phyloP scores from a whole-genome alignment of 139 green algal genomes.

The Trebouxia sp. region DNA sequence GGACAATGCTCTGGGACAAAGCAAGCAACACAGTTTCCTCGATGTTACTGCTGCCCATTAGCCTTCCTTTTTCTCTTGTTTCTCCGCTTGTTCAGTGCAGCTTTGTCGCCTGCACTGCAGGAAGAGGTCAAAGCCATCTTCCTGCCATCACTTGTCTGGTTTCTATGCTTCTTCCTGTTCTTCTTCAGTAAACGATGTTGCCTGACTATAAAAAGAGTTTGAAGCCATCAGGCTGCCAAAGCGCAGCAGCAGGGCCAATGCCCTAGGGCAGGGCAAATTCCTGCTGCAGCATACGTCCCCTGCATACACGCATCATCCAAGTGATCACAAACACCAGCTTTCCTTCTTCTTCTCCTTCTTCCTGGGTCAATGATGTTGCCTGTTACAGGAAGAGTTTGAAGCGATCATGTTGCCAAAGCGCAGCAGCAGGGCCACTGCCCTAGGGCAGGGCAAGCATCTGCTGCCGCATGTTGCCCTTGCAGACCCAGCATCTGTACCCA shows the following conservation, averaged over 20 bases:
- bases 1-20: no score
- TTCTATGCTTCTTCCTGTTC: not conserved
- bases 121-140: no score
- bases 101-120: no score
- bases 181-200: not conserved
- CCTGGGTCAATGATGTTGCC: not conserved
- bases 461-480: constrained; percentile 37
- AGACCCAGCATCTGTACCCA: constrained; percentile 11
- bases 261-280: not conserved
- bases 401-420: constrained; percentile 48
- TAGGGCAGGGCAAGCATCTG: constrained; percentile 23
- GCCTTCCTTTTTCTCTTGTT: no score
- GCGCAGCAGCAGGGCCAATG: not conserved
- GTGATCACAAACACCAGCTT: not conserved
- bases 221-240: constrained; percentile 43
- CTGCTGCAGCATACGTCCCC: no score
- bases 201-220: constrained; percentile 44
- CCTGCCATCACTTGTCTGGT: no score
- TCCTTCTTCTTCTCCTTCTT: not conserved
- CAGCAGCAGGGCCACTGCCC: not conserved
- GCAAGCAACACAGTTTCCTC: no score
- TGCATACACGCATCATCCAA: no score
- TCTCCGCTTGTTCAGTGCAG: no score
- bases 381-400: constrained; percentile 50
- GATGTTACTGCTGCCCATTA: no score